Percentiles rank a stretch among this genome's conserved stretches.
phyloP scores from a whole-genome alignment of 2,329 filamentous ascomycete species.

The Nemania sp. region DNA sequence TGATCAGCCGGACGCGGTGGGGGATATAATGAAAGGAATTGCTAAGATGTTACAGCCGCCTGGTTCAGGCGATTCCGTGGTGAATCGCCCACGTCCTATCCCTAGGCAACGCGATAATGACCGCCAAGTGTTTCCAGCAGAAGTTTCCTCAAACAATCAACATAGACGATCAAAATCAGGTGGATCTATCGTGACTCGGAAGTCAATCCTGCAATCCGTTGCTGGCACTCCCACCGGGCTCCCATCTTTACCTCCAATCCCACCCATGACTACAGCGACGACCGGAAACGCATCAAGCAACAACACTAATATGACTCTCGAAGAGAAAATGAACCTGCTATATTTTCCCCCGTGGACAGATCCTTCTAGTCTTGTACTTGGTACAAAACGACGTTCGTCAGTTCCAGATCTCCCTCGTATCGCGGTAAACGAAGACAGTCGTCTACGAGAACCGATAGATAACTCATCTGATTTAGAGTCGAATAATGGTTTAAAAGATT shows the following conservation, averaged over 20 bases:
- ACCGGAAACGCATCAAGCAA: slow-evolving; percentile 52
- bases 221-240: slow-evolving; percentile 53
- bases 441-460: slow-evolving; percentile 28
- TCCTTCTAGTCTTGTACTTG: slow-evolving; percentile 16
- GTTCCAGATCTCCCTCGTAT: slow-evolving; percentile 51
- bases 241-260: slow-evolving; percentile 55
- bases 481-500: slow-evolving; percentile 30
- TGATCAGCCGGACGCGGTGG: slow-evolving; percentile 53
- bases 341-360: slow-evolving; percentile 46
- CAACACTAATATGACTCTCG: slow-evolving; percentile 61
- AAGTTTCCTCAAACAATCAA: slow-evolving; percentile 44
- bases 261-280: slow-evolving; percentile 46
- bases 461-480: slow-evolving; percentile 34
- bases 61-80: slow-evolving; percentile 46
- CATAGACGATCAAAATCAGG: slow-evolving; percentile 56
- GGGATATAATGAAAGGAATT: slow-evolving; percentile 52
- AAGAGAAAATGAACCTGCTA: slow-evolving; percentile 59
- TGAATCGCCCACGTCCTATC: slow-evolving; percentile 60
- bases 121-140: slow-evolving; percentile 51
- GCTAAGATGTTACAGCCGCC: slow-evolving; percentile 37
- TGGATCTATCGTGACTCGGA: slow-evolving; percentile 49
- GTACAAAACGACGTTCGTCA: slow-evolving; percentile 42
- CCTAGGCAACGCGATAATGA: slow-evolving; percentile 53
- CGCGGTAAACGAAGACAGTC: slow-evolving; percentile 36
- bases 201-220: slow-evolving; percentile 49